Percentiles rank a stretch among this genome's conserved stretches.
Conservation (phyloP, 768 basidiomycete genomes). For the Cytidiella melzeri region DNA sequence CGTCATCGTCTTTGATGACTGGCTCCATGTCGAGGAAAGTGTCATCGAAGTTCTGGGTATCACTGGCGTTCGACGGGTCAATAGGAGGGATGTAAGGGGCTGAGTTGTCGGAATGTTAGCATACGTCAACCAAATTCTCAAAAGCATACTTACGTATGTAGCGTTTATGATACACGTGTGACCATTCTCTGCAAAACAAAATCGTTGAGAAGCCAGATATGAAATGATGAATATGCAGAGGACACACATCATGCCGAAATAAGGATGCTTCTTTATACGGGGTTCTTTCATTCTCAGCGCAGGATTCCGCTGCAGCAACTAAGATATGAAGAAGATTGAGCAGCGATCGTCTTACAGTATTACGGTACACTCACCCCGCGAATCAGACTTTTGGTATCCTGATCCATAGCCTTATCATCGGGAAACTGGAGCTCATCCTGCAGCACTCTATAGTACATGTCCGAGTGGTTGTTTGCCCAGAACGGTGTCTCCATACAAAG, state of each 20-base stretch:
- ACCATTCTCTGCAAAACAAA: constrained; percentile 66
- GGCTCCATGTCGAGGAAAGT: constrained; percentile 96
- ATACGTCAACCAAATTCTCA: constrained; percentile 2
- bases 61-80: constrained; percentile 85
- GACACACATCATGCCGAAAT: constrained; percentile 88
- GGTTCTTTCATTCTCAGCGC: constrained; percentile 87
- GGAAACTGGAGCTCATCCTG: constrained; percentile 89
- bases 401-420: constrained; percentile 87
- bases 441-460: constrained; percentile 91
- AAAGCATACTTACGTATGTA: constrained; percentile 71
- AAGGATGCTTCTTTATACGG: constrained; percentile 88
- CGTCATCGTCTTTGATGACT: constrained; percentile 73
- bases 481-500: constrained; percentile 66
- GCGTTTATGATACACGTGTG: constrained; percentile 89
- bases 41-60: constrained; percentile 97
- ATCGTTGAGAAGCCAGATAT: constrained; percentile 12
- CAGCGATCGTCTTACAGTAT: no score
- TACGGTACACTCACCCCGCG: constrained; percentile 66
- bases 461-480: constrained; percentile 88
- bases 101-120: constrained; percentile 29
- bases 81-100: constrained; percentile 92
- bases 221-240: constrained; percentile 8
- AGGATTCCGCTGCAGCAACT: constrained; percentile 93
- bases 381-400: constrained; percentile 91
- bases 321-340: no score